A percentile compares a stretch with the other conserved stretches of the same genome.
phyloP scores from a whole-genome alignment of 768 basidiomycete genomes.

The Mycena filopes region DNA sequence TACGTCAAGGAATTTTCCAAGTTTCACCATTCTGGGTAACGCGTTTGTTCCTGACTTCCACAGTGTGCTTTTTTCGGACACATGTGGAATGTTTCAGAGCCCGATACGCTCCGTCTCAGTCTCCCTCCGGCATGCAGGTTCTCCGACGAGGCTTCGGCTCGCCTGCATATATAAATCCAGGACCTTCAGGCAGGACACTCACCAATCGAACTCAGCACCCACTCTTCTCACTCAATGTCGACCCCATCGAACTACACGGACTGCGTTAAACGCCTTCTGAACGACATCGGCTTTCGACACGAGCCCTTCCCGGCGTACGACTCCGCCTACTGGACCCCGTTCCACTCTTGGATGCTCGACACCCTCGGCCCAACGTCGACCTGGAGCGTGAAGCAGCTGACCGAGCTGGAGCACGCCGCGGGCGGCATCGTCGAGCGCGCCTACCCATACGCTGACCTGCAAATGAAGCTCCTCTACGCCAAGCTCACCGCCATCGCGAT shows the following conservation, averaged over 20 bases:
- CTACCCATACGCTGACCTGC: slow-evolving; percentile 10
- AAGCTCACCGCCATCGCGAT: slow-evolving; percentile 17
- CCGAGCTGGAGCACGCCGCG: slow-evolving; percentile 22
- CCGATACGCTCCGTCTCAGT: too few species aligned
- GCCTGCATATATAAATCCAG: too few species aligned
- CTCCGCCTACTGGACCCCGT: slow-evolving; percentile 10
- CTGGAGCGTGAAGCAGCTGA: slow-evolving; percentile 8
- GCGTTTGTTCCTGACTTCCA: too few species aligned
- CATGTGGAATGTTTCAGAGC: too few species aligned
- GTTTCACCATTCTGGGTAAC: too few species aligned
- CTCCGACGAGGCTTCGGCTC: too few species aligned
- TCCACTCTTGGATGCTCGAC: slow-evolving; percentile 10
- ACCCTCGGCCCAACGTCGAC: slow-evolving; percentile 16
- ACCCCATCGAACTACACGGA: slow-evolving; percentile 5
- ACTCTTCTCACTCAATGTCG: slow-evolving; percentile 5
- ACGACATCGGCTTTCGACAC: slow-evolving; percentile 13
- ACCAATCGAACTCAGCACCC: too few species aligned
- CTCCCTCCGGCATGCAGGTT: too few species aligned
- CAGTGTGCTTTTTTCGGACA: too few species aligned
- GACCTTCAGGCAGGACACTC: too few species aligned
- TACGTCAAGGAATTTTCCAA: too few species aligned
- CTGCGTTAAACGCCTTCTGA: slow-evolving; percentile 15
- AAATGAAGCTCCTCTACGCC: slow-evolving; percentile 17
- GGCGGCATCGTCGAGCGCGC: slow-evolving; percentile 8
- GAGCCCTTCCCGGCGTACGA: slow-evolving; percentile 11